Conservation (phyloP, 495 filamentous ascomycete species). For the Neurospora tetraspora region DNA sequence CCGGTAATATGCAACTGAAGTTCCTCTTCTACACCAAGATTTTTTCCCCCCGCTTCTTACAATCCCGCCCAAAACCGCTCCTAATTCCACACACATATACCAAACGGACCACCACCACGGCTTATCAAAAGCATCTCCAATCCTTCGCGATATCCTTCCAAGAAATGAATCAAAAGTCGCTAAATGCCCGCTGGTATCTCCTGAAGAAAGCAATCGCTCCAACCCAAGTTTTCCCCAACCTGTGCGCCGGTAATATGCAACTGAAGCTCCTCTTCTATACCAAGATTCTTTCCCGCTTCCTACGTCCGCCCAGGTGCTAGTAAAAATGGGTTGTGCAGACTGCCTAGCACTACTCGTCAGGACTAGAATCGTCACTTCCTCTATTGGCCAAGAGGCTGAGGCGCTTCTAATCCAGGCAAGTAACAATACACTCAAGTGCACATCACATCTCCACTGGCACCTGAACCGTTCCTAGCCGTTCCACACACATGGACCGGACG, state of each 20-base stretch:
- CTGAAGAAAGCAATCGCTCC: background rate
- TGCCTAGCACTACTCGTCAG: background rate
- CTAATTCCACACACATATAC: background rate
- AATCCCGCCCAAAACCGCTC: background rate
- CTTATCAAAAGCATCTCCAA: slow-evolving; percentile 49
- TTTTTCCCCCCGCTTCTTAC: background rate
- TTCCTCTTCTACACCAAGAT: background rate
- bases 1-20: background rate
- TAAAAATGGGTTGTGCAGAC: background rate
- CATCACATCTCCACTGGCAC: background rate
- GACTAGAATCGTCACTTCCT: background rate
- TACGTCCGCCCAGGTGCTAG: background rate
- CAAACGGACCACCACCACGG: background rate
- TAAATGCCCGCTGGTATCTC: background rate
- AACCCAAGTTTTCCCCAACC: background rate
- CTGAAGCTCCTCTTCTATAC: background rate
- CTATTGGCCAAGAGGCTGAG: background rate
- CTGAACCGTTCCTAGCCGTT: background rate
- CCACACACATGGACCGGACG: background rate
- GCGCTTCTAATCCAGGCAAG: background rate
- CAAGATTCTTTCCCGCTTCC: background rate
- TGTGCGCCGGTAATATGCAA: background rate
- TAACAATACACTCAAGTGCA: background rate
- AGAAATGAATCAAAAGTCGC: background rate
- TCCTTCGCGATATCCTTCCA: slow-evolving; percentile 22